phyloP scores from a whole-genome alignment of 140 eudicot species.

The Ambrosia hybrid region DNA sequence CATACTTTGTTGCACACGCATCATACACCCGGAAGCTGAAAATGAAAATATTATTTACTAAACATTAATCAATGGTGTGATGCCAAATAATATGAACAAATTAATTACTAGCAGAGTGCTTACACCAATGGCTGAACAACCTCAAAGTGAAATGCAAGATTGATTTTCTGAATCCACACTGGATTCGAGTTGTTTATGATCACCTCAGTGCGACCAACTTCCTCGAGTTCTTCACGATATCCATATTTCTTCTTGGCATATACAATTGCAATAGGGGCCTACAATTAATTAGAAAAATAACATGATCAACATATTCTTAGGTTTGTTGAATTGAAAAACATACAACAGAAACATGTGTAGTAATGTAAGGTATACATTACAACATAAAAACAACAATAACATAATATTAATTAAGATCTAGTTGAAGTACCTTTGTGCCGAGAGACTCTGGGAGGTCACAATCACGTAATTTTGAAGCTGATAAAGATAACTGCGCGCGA shows the following conservation, averaged over 20 bases:
- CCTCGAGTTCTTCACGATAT: constrained; percentile 40
- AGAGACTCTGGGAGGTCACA: constrained; percentile 73
- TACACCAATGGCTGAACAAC: constrained; percentile 80
- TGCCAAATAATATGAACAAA: constrained; percentile 8
- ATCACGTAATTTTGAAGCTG: constrained; percentile 79
- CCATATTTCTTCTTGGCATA: constrained; percentile 67
- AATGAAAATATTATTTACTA: constrained; percentile 23
- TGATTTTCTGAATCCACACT: constrained; percentile 74
- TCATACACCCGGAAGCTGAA: constrained; percentile 90
- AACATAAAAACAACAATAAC: no score
- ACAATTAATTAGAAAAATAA: constrained; percentile 25
- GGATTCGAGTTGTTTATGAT: constrained; percentile 87
- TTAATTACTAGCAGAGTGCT: constrained; percentile 29
- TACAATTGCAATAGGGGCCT: constrained; percentile 95
- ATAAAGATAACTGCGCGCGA: constrained; percentile 78
- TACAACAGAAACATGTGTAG: not conserved
- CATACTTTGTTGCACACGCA: constrained; percentile 51
- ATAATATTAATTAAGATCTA: constrained; percentile 46
- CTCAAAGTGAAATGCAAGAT: constrained; percentile 78
- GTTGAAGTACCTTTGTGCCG: constrained; percentile 78
- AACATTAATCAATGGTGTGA: constrained; percentile 3
- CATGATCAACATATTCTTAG: no score
- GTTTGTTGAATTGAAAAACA: constrained; percentile 9
- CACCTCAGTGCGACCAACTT: constrained; percentile 97
- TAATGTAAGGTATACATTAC: not conserved